Evolutionary conservation across 352 stramenopile genomes (phyloP), one percentile per base, ranked within the genome.

Genomic region (Globisporangium heterothallicum): DNA sequence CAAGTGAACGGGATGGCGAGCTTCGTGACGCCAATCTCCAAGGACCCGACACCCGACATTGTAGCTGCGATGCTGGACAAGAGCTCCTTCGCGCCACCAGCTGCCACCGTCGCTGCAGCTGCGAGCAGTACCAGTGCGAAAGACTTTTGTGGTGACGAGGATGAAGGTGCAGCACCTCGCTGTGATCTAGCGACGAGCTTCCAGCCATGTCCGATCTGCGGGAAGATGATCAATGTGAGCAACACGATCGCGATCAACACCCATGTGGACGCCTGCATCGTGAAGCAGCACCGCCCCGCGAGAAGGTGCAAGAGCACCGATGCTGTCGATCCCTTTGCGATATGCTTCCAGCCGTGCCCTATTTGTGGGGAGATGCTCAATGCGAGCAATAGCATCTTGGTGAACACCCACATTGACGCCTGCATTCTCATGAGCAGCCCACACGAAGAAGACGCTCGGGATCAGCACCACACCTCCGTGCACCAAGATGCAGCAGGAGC

Each of bases 391-490:
- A 72, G 67, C 22, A 61, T 75, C 27, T 58, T 68, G 18, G 71
- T 87, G 49, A 87, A 86, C 49, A 53, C 61, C 43, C 78, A 88
- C 58, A 75, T 88, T 30, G 78, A 88, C 45, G 63, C 53, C 1
- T 88, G 78, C 41, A 58, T 81, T 1, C 26, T 55, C 4, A 25
- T 25, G n/a, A 25, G 29, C 46, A 29, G 12, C 8, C 4, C 6
- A 16, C 10, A 10, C 4, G 3, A 10, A 38, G 32, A 10, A 38
- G 6, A 38, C n/a, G n/a, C n/a, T n/a, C n/a, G n/a, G n/a, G n/a
- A n/a, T n/a, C n/a, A n/a, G n/a, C n/a, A n/a, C n/a, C n/a, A n/a
- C n/a, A n/a, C n/a, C n/a, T n/a, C n/a, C n/a, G n/a, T n/a, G n/a
- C n/a, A n/a, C n/a, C n/a, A n/a, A n/a, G n/a, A n/a, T n/a, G n/a